A percentile compares a stretch with the other conserved stretches of the same genome.
phyloP scores from a whole-genome alignment of 2,329 filamentous ascomycete species.

The Aureobasidium mangrovei region DNA sequence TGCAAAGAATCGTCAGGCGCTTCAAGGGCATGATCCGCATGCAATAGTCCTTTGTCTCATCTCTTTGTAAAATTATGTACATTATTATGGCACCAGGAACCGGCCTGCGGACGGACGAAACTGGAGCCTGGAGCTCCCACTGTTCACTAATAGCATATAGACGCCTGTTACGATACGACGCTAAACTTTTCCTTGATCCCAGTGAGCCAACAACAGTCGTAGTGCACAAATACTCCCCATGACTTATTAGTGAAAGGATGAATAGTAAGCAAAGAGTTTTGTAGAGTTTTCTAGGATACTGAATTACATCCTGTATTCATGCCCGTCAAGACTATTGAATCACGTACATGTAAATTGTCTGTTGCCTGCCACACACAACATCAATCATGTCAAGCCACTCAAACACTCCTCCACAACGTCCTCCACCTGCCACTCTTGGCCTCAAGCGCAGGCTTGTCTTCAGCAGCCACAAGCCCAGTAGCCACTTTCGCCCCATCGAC shows the following conservation, averaged over 20 bases:
- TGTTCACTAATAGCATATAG: slow-evolving; percentile 9
- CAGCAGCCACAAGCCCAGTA: slow-evolving; percentile 7
- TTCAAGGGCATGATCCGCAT: slow-evolving; percentile 41
- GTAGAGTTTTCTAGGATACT: too few relatives aligned
- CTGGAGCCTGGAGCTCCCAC: neutral
- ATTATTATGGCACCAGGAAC: neutral
- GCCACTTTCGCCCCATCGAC: slow-evolving; percentile 23
- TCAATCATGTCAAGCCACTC: neutral
- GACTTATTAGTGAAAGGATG: too few relatives aligned
- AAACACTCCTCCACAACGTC: neutral
- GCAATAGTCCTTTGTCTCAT: slow-evolving; percentile 22
- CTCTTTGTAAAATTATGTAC: neutral
- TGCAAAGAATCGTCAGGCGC: slow-evolving; percentile 37
- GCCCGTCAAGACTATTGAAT: too few relatives aligned
- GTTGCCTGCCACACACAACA: too few relatives aligned
- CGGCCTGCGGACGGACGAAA: neutral
- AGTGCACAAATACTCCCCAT: too few relatives aligned
- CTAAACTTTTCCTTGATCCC: neutral
- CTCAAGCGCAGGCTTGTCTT: neutral
- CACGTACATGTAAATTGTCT: too few relatives aligned
- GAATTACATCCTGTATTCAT: too few relatives aligned
- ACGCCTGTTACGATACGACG: neutral
- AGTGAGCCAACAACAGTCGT: too few relatives aligned
- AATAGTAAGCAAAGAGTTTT: too few relatives aligned
- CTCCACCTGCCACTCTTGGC: neutral